These are phyloP conservation scores for Colletotrichum lentis DNA, from an alignment of 2,329 filamentous ascomycete species.

Conservation along the genomic window DNA sequence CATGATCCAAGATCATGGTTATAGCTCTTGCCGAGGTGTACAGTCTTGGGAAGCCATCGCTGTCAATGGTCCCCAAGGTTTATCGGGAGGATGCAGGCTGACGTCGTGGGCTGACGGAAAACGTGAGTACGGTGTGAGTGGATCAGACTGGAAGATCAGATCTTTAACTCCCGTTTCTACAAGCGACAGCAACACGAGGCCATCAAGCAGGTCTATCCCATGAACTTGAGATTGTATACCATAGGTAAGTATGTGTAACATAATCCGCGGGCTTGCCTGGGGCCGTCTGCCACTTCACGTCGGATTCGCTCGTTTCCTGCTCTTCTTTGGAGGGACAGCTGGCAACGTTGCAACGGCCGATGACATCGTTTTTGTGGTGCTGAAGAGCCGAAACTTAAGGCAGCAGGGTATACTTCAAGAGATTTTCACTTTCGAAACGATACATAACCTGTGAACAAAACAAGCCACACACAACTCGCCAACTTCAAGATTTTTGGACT, in stretches of 20 bases:
- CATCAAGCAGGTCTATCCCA: slow-evolving; percentile 6
- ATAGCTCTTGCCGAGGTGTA: neutral
- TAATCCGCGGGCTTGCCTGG: neutral
- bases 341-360: slow-evolving; percentile 6
- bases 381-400: neutral
- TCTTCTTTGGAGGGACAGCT: slow-evolving; percentile 1
- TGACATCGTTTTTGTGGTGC: neutral
- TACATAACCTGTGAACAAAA: neutral
- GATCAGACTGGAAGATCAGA: slow-evolving; percentile 28
- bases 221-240: neutral
- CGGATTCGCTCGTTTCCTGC: slow-evolving; percentile 5
- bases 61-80: slow-evolving; percentile 1
- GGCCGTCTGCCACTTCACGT: neutral
- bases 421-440: neutral
- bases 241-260: neutral
- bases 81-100: slow-evolving; percentile 28
- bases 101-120: slow-evolving; percentile 35
- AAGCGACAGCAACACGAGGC: slow-evolving; percentile 13
- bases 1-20: neutral
- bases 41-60: neutral
- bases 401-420: neutral
- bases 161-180: slow-evolving; percentile 14
- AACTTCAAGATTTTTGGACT: neutral
- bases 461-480: neutral
- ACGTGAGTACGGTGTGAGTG: slow-evolving; percentile 27